These are phyloP conservation scores for Neurospora sp. DNA, from an alignment of 495 filamentous ascomycete species.

Conservation along the genomic window DNA sequence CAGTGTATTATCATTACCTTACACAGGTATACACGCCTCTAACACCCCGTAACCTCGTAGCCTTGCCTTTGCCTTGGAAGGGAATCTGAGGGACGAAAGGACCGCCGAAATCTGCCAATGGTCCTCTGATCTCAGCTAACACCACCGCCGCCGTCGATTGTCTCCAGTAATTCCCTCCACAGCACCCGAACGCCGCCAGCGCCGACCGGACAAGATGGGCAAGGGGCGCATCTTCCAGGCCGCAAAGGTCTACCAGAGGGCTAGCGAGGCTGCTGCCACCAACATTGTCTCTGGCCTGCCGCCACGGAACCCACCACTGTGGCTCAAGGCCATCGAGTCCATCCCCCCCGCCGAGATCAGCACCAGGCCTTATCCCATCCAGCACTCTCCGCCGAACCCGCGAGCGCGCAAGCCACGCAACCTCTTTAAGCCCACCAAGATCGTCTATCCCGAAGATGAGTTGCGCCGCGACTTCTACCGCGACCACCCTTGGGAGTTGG, in stretches of 20 bases:
- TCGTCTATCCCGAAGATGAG: conserved; percentile 78
- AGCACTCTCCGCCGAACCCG: conserved; percentile 42
- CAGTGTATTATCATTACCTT: not conserved
- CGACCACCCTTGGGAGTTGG: conserved; percentile 97
- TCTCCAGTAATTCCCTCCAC: not conserved
- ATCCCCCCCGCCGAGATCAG: conserved; percentile 76
- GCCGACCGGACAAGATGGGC: conserved; percentile 10
- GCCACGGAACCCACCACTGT: conserved; percentile 48
- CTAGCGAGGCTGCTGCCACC: conserved; percentile 45
- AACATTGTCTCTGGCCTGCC: conserved; percentile 21
- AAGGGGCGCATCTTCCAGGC: conserved; percentile 55
- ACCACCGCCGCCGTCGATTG: not conserved
- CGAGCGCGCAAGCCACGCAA: conserved; percentile 52
- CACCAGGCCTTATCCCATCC: conserved; percentile 54
- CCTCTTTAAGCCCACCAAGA: conserved; percentile 66
- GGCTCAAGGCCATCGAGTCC: conserved; percentile 62
- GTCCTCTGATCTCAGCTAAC: not conserved
- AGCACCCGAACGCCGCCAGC: not conserved
- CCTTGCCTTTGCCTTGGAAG: not conserved
- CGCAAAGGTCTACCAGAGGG: conserved; percentile 60
- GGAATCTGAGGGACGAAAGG: not conserved
- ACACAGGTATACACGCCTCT: not conserved
- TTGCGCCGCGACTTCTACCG: conserved; percentile 72
- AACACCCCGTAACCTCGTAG: not conserved
- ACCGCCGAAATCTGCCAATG: not conserved